A percentile compares a stretch with the other conserved stretches of the same genome.
These are phyloP conservation scores for Curvularia eragrostidis DNA, from an alignment of 2,329 filamentous ascomycete species.

Conservation along the genomic window DNA sequence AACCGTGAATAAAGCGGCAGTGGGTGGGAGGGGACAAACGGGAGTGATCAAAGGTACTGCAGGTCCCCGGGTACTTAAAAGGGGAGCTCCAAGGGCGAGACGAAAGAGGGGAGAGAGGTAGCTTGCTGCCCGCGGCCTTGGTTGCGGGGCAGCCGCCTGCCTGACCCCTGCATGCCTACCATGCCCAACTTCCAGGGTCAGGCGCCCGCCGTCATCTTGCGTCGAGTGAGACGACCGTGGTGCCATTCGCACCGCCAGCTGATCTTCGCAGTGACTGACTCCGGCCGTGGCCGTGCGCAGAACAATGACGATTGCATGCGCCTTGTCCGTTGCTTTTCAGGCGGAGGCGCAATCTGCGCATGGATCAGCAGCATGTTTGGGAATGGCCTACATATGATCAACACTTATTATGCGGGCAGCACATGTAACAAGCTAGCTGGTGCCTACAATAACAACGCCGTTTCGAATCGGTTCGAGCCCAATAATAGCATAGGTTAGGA, in stretches of 20 bases:
- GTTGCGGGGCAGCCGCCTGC: conserved; percentile 31
- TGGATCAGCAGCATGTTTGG: background rate
- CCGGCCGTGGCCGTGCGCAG: background rate
- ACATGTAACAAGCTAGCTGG: conserved; percentile 5
- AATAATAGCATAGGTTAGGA: background rate
- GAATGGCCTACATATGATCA: background rate
- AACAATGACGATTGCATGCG: conserved; percentile 2
- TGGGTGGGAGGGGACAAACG: conserved; percentile 8
- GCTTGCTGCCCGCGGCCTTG: conserved; percentile 23
- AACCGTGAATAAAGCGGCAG: conserved; percentile 4
- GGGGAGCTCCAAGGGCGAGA: conserved; percentile 17
- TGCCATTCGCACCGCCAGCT: background rate
- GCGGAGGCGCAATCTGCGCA: background rate
- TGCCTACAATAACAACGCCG: background rate
- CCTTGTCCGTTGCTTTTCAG: background rate
- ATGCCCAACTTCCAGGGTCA: conserved; percentile 20
- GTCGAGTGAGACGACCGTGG: conserved; percentile 28
- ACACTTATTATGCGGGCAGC: background rate
- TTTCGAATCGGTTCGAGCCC: background rate
- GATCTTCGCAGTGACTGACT: background rate
- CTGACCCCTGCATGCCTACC: conserved; percentile 29
- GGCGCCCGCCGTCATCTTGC: conserved; percentile 23
- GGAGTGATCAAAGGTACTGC: conserved; percentile 3
- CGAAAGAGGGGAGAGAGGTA: conserved; percentile 12
- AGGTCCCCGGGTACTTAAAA: conserved; percentile 19